Conservation (phyloP, 75 land plant genomes). For the Pinus albicaulis region DNA sequence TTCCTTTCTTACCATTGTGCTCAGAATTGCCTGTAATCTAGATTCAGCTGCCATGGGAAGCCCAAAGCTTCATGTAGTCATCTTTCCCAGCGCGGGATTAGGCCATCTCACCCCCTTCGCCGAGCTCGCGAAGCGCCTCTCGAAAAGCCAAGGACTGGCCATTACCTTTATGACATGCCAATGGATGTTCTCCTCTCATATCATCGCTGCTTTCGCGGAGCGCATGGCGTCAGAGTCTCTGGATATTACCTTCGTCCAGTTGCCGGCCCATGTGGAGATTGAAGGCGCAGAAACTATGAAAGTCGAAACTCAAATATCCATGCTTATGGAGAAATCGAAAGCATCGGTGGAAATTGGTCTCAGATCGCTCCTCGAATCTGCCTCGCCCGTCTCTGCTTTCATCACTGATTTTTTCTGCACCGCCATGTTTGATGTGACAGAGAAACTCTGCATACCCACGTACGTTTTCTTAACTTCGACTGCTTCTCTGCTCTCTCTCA, state of each 20-base stretch:
- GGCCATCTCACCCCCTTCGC: conserved; percentile 61
- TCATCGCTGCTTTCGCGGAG: neutral
- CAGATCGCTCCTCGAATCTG: neutral
- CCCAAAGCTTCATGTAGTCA: conserved; percentile 25
- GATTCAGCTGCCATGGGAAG: too few species aligned
- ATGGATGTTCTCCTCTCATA: neutral
- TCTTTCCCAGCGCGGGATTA: conserved; percentile 42
- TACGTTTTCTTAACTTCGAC: conserved; percentile 29
- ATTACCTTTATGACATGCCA: conserved; percentile 20
- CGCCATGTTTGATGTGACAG: conserved; percentile 19
- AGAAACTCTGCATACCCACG: conserved; percentile 25
- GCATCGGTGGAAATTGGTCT: neutral
- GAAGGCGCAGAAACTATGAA: neutral
- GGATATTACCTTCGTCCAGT: neutral
- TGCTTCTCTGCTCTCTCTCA: conserved; percentile 10
- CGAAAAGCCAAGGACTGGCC: conserved; percentile 16
- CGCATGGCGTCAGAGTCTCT: neutral
- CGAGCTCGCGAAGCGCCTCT: conserved; percentile 52
- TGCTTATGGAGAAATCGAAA: neutral
- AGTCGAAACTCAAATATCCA: neutral
- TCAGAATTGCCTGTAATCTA: too few species aligned
- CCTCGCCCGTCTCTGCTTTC: conserved; percentile 23
- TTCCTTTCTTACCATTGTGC: too few species aligned
- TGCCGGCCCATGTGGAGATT: neutral
- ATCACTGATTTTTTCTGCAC: conserved; percentile 31